Base-by-base conservation (phyloP, 179 eudicot species). In the Camellia oleifera region DNA sequence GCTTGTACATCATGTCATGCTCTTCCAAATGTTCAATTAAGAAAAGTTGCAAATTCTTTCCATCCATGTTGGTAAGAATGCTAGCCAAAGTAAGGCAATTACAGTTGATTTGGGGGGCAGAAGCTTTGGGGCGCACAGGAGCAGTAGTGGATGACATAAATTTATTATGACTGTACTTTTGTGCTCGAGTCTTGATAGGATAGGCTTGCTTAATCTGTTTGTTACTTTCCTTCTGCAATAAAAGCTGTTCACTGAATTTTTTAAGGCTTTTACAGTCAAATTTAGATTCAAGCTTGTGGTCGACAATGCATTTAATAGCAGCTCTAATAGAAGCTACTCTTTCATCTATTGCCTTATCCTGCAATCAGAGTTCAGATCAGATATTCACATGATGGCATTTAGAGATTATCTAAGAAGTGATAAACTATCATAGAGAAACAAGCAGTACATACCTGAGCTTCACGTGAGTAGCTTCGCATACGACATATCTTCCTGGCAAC, bases 11-110 rank as follows among this genome's bases (percentile, higher is more conserved):
- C 18, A 69, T 26, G 8, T 83, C 85, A 60, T 83, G 88, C 40
- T 88, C 81, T 74, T 88, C 71, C 32, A 73, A 77, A 65, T 82
- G 75, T 5, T 80, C 83, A 48, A 81, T 84, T 26, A 89, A 71
- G 57, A 80, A 86, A 56, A 52, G 53, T 46, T 77, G 83, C 86
- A 89, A 81, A 60, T 69, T 83, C 74, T 65, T 86, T 20, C 90
- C 90, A 75, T 89, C 78, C 89, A 87, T 87, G 44, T 69, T 79
- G 40, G 79, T 83, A 76, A 52, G 81, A 70, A 78, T 50, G 68
- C 75, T 72, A 44, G 57, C 53, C 76, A 82, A 71, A 32, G 45
- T 26, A 8, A 9, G 74, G 52, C 40, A 68, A 12, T n/a, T 12
- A 63, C 14, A n/a, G 50, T 15, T 17, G 2, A 40, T 46, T 17